Conservation (phyloP, 2,329 filamentous ascomycete genomes). For the Lanzia echinophila region DNA sequence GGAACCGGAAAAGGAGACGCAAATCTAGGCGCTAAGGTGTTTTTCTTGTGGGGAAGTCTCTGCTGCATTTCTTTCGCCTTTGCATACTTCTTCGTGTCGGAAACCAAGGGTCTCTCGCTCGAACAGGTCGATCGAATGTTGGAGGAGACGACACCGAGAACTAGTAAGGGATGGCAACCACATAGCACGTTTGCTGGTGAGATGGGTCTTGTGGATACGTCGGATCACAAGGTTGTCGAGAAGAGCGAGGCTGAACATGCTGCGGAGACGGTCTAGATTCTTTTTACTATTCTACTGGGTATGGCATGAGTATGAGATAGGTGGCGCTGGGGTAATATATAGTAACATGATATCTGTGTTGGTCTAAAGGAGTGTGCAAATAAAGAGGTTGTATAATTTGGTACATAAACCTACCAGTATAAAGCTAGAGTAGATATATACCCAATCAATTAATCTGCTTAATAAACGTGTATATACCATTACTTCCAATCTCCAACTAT, state of each 20-base stretch:
- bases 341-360: too few relatives aligned
- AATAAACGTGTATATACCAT: too few relatives aligned
- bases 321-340: too few relatives aligned
- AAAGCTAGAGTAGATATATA: slow-evolving; percentile 6
- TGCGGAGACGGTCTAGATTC: slow-evolving; percentile 12
- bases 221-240: slow-evolving; percentile 8
- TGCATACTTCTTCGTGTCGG: slow-evolving; percentile 56
- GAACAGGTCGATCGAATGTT: slow-evolving; percentile 66
- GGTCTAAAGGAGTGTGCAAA: too few relatives aligned
- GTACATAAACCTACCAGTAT: neutral
- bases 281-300: neutral
- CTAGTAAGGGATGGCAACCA: slow-evolving; percentile 23
- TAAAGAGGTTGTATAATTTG: neutral
- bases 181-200: slow-evolving; percentile 26
- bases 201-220: slow-evolving; percentile 16
- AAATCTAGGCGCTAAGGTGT: slow-evolving; percentile 26
- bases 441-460: slow-evolving; percentile 8
- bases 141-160: slow-evolving; percentile 40
- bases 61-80: slow-evolving; percentile 50
- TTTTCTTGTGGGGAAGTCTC: slow-evolving; percentile 56
- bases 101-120: slow-evolving; percentile 67
- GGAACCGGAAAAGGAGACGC: slow-evolving; percentile 45
- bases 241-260: slow-evolving; percentile 2
- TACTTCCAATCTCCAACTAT: too few relatives aligned
- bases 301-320: neutral